These are phyloP conservation scores for Rutstroemia sp. DNA, from an alignment of 2,329 filamentous ascomycete genomes.

Conservation along the genomic window DNA sequence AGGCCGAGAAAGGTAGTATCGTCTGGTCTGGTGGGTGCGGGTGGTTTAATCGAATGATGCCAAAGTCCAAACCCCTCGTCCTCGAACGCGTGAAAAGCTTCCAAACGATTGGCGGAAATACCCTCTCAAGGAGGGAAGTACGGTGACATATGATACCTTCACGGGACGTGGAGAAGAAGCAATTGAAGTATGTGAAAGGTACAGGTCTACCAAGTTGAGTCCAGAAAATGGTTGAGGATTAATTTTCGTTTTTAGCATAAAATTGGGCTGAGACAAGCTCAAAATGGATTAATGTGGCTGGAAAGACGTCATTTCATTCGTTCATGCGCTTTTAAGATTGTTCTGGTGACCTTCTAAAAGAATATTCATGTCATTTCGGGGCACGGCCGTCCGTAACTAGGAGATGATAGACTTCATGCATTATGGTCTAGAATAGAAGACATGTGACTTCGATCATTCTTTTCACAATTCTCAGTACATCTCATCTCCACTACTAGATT, in stretches of 20 bases:
- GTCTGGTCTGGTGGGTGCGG: background rate
- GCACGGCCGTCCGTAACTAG: no score
- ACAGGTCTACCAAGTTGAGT: background rate
- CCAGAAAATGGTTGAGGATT: conserved; percentile 2
- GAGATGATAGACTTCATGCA: no score
- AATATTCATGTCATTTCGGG: no score
- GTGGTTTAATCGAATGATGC: background rate
- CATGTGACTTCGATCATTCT: background rate
- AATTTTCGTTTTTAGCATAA: background rate
- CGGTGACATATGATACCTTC: conserved; percentile 16
- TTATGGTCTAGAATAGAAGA: no score
- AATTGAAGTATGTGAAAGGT: background rate
- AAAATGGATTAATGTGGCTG: background rate
- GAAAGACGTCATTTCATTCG: background rate
- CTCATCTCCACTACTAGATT: background rate
- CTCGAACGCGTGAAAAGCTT: no score
- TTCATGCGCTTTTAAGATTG: background rate
- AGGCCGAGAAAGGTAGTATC: background rate
- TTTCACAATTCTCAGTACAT: background rate
- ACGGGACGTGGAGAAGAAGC: conserved; percentile 10
- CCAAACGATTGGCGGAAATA: background rate
- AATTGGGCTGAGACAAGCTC: background rate
- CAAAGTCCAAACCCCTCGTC: no score
- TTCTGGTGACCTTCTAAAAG: background rate
- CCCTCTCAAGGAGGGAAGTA: conserved; percentile 27